Evolutionary conservation across 257 asterid genomes (phyloP).

Genomic region (Nicotiana tomentosiformis): DNA sequence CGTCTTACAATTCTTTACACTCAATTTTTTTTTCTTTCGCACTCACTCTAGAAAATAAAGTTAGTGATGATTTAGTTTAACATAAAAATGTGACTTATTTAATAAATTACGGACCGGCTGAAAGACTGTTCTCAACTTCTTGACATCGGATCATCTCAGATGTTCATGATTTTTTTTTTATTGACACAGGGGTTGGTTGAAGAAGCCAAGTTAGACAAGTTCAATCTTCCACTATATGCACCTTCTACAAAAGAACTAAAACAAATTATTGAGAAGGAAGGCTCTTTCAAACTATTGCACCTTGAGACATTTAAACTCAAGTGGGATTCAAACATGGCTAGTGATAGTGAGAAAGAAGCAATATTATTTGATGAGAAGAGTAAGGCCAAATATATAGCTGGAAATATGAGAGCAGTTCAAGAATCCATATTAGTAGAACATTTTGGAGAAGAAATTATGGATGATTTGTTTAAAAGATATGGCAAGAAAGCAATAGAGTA

Average conservation of each 20-base stretch:
- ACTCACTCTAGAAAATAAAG: background rate
- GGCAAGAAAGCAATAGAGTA: background rate
- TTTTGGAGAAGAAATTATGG: constrained; percentile 9
- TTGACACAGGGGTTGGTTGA: constrained; percentile 4
- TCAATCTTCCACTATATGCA: constrained; percentile 11
- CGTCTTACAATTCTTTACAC: background rate
- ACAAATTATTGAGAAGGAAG: background rate
- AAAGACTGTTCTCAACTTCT: no score
- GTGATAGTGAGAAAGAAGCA: background rate
- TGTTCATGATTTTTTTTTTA: background rate
- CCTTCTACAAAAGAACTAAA: constrained; percentile 13
- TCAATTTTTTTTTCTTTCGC: background rate
- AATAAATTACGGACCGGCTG: no score
- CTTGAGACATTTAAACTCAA: constrained; percentile 7
- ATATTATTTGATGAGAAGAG: background rate
- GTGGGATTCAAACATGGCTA: background rate
- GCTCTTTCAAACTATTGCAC: constrained; percentile 7
- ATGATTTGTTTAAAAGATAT: constrained; percentile 5
- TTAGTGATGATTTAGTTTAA: no score
- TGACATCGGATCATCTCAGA: no score
- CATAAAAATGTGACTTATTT: no score
- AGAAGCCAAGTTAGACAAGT: background rate
- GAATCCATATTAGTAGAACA: constrained; percentile 2
- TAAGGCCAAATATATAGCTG: background rate
- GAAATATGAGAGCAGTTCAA: constrained; percentile 2